These are phyloP conservation scores for Hemerocallis citrina DNA, from an alignment of 106 monocot species.

Conservation along the genomic window DNA sequence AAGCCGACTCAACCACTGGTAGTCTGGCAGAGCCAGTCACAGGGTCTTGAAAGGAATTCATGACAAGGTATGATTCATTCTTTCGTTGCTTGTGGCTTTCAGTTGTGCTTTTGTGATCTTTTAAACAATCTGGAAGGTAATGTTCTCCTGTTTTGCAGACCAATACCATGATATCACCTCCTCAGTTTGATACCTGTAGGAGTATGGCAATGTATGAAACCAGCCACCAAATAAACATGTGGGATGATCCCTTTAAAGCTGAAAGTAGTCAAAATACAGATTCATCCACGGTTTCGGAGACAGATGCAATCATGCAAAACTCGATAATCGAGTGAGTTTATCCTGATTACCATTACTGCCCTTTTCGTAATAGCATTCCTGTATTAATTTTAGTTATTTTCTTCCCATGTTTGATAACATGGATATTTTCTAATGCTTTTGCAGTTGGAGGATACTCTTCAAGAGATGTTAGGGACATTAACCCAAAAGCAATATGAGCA, in stretches of 20 bases:
- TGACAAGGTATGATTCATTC: too few relatives aligned
- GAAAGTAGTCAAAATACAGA: slow-evolving; percentile 38
- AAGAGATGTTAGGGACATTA: slow-evolving; percentile 17
- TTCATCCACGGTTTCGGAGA: slow-evolving; percentile 26
- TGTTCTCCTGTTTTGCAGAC: too few relatives aligned
- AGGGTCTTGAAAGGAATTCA: too few relatives aligned
- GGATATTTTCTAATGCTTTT: not conserved
- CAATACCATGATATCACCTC: slow-evolving; percentile 38
- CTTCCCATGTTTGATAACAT: not conserved
- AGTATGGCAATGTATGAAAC: slow-evolving; percentile 40
- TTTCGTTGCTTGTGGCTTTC: too few relatives aligned
- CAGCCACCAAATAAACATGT: slow-evolving; percentile 25
- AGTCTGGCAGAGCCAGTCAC: too few relatives aligned
- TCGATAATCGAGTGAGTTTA: slow-evolving; percentile 20
- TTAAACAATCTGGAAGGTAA: too few relatives aligned
- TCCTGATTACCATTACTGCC: not conserved
- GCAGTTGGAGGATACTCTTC: slow-evolving; percentile 26
- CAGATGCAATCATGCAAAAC: slow-evolving; percentile 28
- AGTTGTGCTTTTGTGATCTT: too few relatives aligned
- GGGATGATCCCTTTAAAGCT: slow-evolving; percentile 30
- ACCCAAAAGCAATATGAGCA: slow-evolving; percentile 32
- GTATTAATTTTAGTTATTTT: not conserved
- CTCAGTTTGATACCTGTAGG: slow-evolving; percentile 27
- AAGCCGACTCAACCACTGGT: too few relatives aligned
- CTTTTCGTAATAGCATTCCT: not conserved